Percentiles rank a stretch among this genome's conserved stretches.
phyloP scores from a whole-genome alignment of 164 flowering plant species.

The Kingdonia uniflora region DNA sequence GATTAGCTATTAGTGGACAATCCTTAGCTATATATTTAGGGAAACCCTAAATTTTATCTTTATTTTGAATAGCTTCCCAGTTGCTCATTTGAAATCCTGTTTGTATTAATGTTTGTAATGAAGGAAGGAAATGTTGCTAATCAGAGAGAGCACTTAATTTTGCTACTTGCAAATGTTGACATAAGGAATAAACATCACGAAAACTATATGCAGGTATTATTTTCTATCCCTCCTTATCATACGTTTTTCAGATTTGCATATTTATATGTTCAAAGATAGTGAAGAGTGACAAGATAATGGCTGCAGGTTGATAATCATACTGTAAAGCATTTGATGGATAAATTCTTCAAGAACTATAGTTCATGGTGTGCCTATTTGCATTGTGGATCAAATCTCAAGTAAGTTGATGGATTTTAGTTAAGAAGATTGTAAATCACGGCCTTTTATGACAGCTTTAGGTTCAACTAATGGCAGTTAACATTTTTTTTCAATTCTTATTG shows the following conservation, averaged over 20 bases:
- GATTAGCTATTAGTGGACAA: neutral
- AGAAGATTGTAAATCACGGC: neutral
- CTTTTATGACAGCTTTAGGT: too few species aligned
- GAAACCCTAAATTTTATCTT: neutral
- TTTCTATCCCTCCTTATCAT: neutral
- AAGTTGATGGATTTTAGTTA: conserved; percentile 15
- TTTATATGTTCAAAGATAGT: neutral
- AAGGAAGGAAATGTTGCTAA: conserved; percentile 98
- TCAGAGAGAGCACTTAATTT: conserved; percentile 93
- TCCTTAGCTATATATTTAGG: neutral
- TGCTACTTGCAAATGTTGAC: conserved; percentile 85
- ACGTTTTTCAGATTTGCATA: neutral
- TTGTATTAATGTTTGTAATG: conserved; percentile 12
- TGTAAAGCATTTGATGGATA: conserved; percentile 40
- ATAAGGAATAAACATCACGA: conserved; percentile 35
- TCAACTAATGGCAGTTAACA: neutral
- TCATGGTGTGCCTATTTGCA: conserved; percentile 92
- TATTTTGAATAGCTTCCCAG: neutral
- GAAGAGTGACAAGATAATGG: conserved; percentile 7
- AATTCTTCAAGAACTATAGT: conserved; percentile 68
- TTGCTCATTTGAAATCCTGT: conserved; percentile 1
- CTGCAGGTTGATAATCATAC: conserved; percentile 53
- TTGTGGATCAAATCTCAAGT: conserved; percentile 42
- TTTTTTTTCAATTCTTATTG: neutral
- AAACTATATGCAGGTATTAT: conserved; percentile 33